These are phyloP conservation scores for Omphalea diandra DNA, from an alignment of 441 rosid species.

Conservation along the genomic window DNA sequence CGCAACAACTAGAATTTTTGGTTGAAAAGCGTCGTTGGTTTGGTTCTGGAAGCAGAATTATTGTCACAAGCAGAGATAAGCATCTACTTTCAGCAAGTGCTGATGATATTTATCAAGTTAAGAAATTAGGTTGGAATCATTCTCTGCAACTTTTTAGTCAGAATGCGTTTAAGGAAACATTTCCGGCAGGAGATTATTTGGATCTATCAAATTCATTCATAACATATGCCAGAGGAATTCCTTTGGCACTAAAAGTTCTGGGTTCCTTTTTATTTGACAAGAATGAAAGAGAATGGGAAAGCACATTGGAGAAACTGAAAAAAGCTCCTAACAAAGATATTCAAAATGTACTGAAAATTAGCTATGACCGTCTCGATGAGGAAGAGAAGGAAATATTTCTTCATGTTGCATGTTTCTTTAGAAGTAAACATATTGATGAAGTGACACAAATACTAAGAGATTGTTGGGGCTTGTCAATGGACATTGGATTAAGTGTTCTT, in stretches of 20 bases:
- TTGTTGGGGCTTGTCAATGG: neutral
- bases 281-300: conserved; percentile 6
- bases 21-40: neutral
- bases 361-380: conserved; percentile 3
- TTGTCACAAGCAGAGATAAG: conserved; percentile 13
- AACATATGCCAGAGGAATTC: conserved; percentile 1
- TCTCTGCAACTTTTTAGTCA: conserved; percentile 2
- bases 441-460: neutral
- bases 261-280: conserved; percentile 12
- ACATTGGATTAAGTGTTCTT: neutral
- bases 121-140: neutral
- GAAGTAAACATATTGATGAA: neutral
- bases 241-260: conserved; percentile 16
- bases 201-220: neutral
- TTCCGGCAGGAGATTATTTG: neutral
- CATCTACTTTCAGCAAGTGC: neutral
- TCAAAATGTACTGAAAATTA: conserved; percentile 9
- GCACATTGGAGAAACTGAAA: neutral
- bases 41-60: conserved; percentile 12
- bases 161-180: neutral
- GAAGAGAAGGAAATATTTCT: conserved; percentile 14
- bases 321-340: neutral
- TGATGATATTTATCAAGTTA: conserved; percentile 3
- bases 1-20: conserved; percentile 13
- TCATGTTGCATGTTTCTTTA: conserved; percentile 12